A percentile compares a stretch with the other conserved stretches of the same genome.
Conservation (phyloP, 2,329 filamentous ascomycete genomes). For the Verticillium longisporum region DNA sequence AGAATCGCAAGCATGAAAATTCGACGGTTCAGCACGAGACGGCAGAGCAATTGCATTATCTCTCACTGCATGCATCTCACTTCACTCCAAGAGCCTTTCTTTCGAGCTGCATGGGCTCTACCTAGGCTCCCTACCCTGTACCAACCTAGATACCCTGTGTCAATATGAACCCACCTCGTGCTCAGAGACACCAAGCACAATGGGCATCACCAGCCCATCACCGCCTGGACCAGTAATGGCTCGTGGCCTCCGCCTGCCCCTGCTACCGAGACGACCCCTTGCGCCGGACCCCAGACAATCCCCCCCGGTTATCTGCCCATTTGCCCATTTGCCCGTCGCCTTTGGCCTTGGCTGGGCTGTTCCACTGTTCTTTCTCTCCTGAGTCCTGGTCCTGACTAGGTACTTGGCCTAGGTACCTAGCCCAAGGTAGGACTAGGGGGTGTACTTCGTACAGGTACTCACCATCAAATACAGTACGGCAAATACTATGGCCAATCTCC, state of each 20-base stretch:
- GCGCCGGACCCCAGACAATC: neutral
- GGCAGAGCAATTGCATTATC: neutral
- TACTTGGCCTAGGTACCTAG: neutral
- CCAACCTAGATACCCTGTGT: neutral
- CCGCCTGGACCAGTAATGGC: neutral
- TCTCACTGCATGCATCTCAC: neutral
- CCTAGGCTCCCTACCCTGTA: too few relatives aligned
- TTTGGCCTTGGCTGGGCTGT: neutral
- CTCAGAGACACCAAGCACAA: neutral
- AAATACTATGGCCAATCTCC: neutral
- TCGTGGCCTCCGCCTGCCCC: neutral
- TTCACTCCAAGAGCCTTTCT: too few relatives aligned
- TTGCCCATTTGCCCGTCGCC: neutral
- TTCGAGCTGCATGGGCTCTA: neutral
- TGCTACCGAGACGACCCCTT: neutral
- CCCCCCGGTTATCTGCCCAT: neutral
- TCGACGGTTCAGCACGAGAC: too few relatives aligned
- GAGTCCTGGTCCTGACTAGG: neutral
- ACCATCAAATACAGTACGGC: neutral
- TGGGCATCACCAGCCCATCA: neutral
- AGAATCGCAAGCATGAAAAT: too few relatives aligned
- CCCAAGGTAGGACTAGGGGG: neutral
- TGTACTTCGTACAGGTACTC: neutral
- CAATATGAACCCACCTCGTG: neutral
- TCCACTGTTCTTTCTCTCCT: neutral